A percentile compares a stretch with the other conserved stretches of the same genome.
Conservation (phyloP, 108 stramenopile genomes). For the Mediolabrus comicus region DNA sequence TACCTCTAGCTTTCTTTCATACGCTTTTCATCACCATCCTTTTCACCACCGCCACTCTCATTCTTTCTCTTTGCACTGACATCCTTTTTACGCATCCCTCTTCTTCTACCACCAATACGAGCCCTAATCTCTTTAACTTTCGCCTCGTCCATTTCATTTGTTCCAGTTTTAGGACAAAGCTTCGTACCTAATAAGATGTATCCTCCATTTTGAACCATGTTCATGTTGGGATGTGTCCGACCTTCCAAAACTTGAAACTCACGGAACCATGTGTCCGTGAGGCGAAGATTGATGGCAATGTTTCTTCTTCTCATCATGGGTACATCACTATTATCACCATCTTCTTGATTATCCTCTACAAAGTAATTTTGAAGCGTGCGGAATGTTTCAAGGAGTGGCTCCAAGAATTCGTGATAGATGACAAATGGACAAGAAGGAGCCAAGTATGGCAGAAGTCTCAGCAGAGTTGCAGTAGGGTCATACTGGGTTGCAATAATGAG, state of each 20-base stretch:
- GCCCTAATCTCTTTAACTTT: constrained; percentile 54
- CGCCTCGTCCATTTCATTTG: constrained; percentile 73
- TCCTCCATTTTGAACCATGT: constrained; percentile 87
- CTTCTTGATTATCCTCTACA: constrained; percentile 1
- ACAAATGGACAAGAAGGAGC: constrained; percentile 86
- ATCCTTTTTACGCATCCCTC: constrained; percentile 12
- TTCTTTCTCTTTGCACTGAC: background rate
- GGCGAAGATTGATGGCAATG: constrained; percentile 79
- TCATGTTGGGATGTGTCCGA: constrained; percentile 91
- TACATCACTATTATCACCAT: background rate
- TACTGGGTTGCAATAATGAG: constrained; percentile 73
- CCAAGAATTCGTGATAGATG: constrained; percentile 84
- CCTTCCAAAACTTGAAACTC: constrained; percentile 89
- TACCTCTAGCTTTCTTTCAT: background rate
- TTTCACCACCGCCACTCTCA: constrained; percentile 8
- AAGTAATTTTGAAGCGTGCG: constrained; percentile 59
- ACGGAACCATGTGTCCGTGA: constrained; percentile 88
- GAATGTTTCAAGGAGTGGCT: constrained; percentile 81
- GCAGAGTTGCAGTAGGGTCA: constrained; percentile 66
- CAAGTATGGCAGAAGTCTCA: constrained; percentile 73
- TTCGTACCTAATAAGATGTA: constrained; percentile 86
- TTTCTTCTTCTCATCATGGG: constrained; percentile 37
- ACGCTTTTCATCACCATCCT: constrained; percentile 5
- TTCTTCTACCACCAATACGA: constrained; percentile 61
- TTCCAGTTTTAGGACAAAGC: constrained; percentile 70